These are phyloP conservation scores for Pseudonitzschia delicatissima DNA, from an alignment of 108 stramenopile species.

Conservation along the genomic window DNA sequence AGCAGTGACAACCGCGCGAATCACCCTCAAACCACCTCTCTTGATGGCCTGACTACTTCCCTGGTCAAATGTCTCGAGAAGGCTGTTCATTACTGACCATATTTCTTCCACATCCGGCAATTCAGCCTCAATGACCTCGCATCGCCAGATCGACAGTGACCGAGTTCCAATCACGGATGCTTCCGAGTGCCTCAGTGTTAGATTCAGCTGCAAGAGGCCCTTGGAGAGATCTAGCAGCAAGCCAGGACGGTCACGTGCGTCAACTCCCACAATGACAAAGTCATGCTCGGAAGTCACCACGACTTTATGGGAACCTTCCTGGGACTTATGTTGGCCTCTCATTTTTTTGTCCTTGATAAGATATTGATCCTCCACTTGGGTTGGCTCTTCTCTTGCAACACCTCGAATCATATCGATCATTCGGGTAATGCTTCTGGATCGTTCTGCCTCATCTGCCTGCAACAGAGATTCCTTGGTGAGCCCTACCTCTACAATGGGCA, in stretches of 20 bases:
- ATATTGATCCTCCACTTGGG: constrained; percentile 9
- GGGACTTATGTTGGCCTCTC: background rate
- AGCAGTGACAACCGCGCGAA: constrained; percentile 59
- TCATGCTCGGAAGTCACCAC: constrained; percentile 54
- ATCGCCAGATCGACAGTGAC: constrained; percentile 81
- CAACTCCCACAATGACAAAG: constrained; percentile 58
- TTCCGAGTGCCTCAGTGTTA: constrained; percentile 74
- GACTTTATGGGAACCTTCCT: constrained; percentile 40
- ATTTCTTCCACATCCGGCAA: constrained; percentile 65
- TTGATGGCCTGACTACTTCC: constrained; percentile 56
- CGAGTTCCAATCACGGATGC: constrained; percentile 61
- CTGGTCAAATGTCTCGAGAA: constrained; percentile 43
- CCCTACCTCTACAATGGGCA: constrained; percentile 35
- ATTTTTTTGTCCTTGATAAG: background rate
- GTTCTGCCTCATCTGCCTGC: constrained; percentile 45
- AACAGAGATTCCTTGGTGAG: constrained; percentile 39
- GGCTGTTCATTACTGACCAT: constrained; percentile 45
- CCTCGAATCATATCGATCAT: constrained; percentile 72
- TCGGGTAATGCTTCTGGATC: constrained; percentile 54
- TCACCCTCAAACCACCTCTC: constrained; percentile 58
- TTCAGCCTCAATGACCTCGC: constrained; percentile 50
- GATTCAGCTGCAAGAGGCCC: constrained; percentile 45
- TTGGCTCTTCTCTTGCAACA: constrained; percentile 31
- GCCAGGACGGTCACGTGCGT: constrained; percentile 55
- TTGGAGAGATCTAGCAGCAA: constrained; percentile 72